Evolutionary conservation across 768 basidiomycete genomes (phyloP).

Genomic region (Saitozyma podzolica): DNA sequence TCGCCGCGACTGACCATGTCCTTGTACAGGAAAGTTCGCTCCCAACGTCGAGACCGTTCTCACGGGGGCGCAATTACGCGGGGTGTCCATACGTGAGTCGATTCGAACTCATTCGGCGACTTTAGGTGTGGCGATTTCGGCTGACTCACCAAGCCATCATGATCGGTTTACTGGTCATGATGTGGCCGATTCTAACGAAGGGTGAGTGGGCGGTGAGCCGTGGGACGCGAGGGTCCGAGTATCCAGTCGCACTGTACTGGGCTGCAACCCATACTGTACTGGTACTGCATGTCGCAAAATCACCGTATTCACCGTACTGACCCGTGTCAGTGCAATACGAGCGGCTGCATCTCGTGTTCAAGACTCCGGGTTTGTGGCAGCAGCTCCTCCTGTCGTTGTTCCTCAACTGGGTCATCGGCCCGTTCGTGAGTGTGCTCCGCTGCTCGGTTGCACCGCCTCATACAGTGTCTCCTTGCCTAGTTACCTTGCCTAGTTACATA

Average conservation of each 20-base stretch:
- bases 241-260: no score
- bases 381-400: slow-evolving; percentile 69
- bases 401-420: slow-evolving; percentile 78
- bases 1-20: no score
- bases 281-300: no score
- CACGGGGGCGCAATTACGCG: slow-evolving; percentile 64
- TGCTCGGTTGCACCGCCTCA: neutral
- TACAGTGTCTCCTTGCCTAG: no score
- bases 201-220: slow-evolving; percentile 24
- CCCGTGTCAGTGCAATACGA: slow-evolving; percentile 64
- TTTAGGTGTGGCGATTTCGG: neutral
- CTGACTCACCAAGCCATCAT: slow-evolving; percentile 63
- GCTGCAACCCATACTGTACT: no score
- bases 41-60: slow-evolving; percentile 64
- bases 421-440: slow-evolving; percentile 55
- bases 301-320: no score
- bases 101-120: neutral
- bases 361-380: slow-evolving; percentile 61
- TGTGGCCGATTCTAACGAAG: slow-evolving; percentile 70
- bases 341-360: slow-evolving; percentile 62
- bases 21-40: slow-evolving; percentile 35
- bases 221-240: no score
- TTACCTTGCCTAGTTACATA: no score
- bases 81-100: slow-evolving; percentile 74
- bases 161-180: slow-evolving; percentile 79